Percentiles rank a stretch among this genome's conserved stretches.
Evolutionary conservation across 805 yeast species (phyloP).

Genomic region (Candida nemodendra): DNA sequence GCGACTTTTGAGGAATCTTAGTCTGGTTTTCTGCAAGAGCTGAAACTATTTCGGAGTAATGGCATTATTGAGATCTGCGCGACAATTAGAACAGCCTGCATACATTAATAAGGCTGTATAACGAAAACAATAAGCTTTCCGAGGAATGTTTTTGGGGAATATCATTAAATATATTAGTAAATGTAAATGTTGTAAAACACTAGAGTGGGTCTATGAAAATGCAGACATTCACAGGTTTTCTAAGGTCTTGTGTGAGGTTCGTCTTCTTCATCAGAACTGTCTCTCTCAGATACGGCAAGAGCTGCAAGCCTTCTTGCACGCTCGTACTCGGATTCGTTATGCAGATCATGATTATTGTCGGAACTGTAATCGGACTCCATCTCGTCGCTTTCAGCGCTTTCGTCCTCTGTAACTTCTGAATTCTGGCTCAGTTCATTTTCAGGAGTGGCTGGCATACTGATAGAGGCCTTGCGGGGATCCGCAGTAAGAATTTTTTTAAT

Average conservation of each 20-base stretch:
- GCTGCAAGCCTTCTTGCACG: conserved; percentile 32
- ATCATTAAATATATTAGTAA: no score
- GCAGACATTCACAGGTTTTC: not conserved
- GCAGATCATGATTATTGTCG: conserved; percentile 18
- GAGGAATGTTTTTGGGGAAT: no score
- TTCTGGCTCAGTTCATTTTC: conserved; percentile 1
- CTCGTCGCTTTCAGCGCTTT: conserved; percentile 21
- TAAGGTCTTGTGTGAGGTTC: conserved; percentile 11
- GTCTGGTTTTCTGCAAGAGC: no score
- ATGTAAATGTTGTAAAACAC: no score
- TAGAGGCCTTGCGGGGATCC: conserved; percentile 21
- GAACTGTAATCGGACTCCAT: conserved; percentile 17
- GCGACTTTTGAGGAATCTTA: no score
- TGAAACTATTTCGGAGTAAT: no score
- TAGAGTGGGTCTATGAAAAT: no score
- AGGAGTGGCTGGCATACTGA: conserved; percentile 12
- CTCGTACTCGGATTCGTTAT: conserved; percentile 26
- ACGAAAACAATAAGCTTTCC: no score
- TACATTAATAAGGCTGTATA: no score
- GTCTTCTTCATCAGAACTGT: conserved; percentile 39
- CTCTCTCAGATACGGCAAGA: conserved; percentile 27
- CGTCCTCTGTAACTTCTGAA: conserved; percentile 12
- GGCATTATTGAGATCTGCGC: no score
- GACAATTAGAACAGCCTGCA: no score
- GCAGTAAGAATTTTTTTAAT: conserved; percentile 25